Percentiles rank a stretch among this genome's conserved stretches.
These are phyloP conservation scores for Cystobasidiaceae sp. DNA, from an alignment of 1,284 basidiomycete species.

Conservation along the genomic window DNA sequence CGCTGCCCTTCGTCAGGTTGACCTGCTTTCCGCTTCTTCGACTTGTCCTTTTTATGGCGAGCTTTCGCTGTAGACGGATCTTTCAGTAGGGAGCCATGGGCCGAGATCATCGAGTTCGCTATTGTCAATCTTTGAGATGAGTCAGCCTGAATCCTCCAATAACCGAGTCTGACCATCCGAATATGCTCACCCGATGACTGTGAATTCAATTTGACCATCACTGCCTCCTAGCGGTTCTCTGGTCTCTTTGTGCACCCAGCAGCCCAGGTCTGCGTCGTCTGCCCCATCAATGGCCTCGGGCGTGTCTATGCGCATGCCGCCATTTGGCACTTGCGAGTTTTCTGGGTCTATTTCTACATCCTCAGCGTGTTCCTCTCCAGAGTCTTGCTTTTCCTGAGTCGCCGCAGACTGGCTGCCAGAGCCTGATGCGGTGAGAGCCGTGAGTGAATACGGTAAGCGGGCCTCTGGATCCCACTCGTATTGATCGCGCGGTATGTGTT, in stretches of 20 bases:
- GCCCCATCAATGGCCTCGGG: slow-evolving; percentile 45
- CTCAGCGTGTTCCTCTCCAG: too few species aligned
- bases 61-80: slow-evolving; percentile 69
- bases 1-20: too few species aligned
- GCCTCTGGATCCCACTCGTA: slow-evolving; percentile 78
- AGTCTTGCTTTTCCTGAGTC: too few species aligned
- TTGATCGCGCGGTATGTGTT: slow-evolving; percentile 74
- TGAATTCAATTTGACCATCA: slow-evolving; percentile 71
- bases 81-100: slow-evolving; percentile 79
- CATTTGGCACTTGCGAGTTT: too few species aligned
- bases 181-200: slow-evolving; percentile 75
- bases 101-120: slow-evolving; percentile 89
- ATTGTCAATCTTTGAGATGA: slow-evolving; percentile 64
- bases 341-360: too few species aligned
- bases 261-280: slow-evolving; percentile 52
- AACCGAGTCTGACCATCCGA: too few species aligned
- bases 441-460: slow-evolving; percentile 35
- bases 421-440: too few species aligned
- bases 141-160: neutral
- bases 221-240: slow-evolving; percentile 66
- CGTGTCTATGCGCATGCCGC: too few species aligned
- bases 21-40: slow-evolving; percentile 1
- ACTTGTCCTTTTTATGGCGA: slow-evolving; percentile 2
- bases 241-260: slow-evolving; percentile 73
- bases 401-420: too few species aligned